Base-by-base conservation (phyloP, 352 stramenopile species). In the Peronospora farinosa region DNA sequence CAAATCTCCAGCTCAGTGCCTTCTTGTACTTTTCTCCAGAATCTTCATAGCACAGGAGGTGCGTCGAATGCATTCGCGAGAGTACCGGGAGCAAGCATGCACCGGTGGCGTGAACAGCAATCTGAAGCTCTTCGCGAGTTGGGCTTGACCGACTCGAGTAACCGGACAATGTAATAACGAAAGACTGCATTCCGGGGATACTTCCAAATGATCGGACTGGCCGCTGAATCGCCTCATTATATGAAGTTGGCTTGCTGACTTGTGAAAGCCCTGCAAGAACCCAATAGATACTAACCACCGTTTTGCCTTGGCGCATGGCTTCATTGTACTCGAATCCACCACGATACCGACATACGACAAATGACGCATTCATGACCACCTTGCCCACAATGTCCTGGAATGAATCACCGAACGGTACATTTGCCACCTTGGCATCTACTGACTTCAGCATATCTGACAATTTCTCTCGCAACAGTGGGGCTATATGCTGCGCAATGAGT, bases 1-100 rank as follows among this genome's bases (percentile, higher is more conserved):
- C 56, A 30, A 90, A 86, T 37, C 67, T 61, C 84, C 84, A 94
- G 45, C 74, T 88, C 45, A 88, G 50, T 7, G 84, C 78, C 46
- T 85, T 88, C 58, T 92, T 87, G 61, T 81, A 94, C 46, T 94
- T 94, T 40, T 94, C 84, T 11, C 84, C 84, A 9, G 67, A 76
- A 1, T 73, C 54, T 67, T 91, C 84, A 41, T 78, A 77, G 47
- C 81, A 92, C 6, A 94, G 51, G 37, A 94, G 54, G 37, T 94
- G 84, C 13, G 81, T 92, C 0, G 84, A 91, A 51, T 94, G 77
- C 1, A 76, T 86, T 33, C 81, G 61, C 21, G 81, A 92, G 8
- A 94, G 54, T 23, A 94, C 82, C 1, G 84, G 79, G 1, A 94
- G 68, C 51, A 91, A 83, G 44, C 84, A 94, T 10, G 84, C 79